phyloP scores from a whole-genome alignment of 345 rosid species.

The Eucalyptus camaldulensis region DNA sequence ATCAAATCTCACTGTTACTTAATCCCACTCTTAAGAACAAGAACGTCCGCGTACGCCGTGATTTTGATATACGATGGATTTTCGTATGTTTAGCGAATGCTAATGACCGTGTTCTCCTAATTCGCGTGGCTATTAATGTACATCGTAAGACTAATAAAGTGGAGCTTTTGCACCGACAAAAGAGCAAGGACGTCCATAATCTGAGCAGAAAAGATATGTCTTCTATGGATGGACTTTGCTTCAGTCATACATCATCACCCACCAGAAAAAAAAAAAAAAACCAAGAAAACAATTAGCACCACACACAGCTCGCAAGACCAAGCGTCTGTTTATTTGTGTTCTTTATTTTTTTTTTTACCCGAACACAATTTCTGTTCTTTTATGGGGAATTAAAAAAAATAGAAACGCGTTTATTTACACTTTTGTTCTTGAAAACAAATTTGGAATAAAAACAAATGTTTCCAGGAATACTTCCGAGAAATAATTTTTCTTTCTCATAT shows the following conservation, averaged over 20 bases:
- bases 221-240: neutral
- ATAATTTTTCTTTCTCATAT: no score
- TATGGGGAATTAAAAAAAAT: no score
- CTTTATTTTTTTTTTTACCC: no score
- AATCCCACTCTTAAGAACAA: neutral
- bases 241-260: neutral
- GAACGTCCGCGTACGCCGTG: neutral
- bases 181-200: neutral
- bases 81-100: neutral
- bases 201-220: neutral
- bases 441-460: no score
- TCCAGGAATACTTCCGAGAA: no score
- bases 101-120: neutral
- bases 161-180: neutral
- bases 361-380: no score
- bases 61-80: neutral
- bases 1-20: neutral
- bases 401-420: no score
- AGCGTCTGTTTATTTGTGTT: no score
- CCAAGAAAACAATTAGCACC: neutral
- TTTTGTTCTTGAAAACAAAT: no score
- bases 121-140: neutral
- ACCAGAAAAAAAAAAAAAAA: neutral
- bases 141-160: neutral
- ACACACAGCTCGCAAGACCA: neutral